Conservation (phyloP, 2,329 filamentous ascomycete species). For the Colletotrichum costaricense region DNA sequence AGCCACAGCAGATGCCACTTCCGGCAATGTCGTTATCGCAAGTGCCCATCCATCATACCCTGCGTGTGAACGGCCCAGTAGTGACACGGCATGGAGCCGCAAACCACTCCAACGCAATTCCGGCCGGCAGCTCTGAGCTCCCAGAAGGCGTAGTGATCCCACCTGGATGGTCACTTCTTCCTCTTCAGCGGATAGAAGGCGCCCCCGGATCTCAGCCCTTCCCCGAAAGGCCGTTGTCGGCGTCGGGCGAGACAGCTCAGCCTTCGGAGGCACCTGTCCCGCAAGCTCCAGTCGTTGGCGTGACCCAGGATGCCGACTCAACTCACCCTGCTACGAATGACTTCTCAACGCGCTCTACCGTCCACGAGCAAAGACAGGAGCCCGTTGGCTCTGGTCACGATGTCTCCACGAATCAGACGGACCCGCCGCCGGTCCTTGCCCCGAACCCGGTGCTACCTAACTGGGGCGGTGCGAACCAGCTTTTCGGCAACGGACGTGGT, state of each 20-base stretch:
- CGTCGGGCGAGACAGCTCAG: slow-evolving; percentile 3
- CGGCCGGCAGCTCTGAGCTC: slow-evolving; percentile 69
- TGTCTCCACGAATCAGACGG: slow-evolving; percentile 25
- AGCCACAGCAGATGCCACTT: slow-evolving; percentile 34
- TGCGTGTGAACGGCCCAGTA: slow-evolving; percentile 53
- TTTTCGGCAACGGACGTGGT: slow-evolving; percentile 51
- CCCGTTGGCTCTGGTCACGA: slow-evolving; percentile 10
- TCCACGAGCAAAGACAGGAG: background rate
- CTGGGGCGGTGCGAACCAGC: slow-evolving; percentile 63
- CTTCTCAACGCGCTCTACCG: slow-evolving; percentile 6
- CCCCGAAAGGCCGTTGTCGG: slow-evolving; percentile 40
- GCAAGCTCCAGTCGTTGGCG: background rate
- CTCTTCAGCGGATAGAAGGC: slow-evolving; percentile 67
- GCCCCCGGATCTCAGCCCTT: slow-evolving; percentile 37
- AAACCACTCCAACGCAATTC: slow-evolving; percentile 61
- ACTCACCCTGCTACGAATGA: background rate
- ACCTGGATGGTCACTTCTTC: slow-evolving; percentile 73
- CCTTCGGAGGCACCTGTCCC: background rate
- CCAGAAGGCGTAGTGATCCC: slow-evolving; percentile 74
- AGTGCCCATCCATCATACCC: slow-evolving; percentile 21
- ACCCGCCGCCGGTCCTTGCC: slow-evolving; percentile 53
- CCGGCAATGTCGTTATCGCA: slow-evolving; percentile 27
- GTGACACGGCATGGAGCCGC: slow-evolving; percentile 61
- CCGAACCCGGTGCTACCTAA: slow-evolving; percentile 61
- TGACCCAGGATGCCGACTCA: background rate